phyloP scores from a whole-genome alignment of 495 filamentous ascomycete species.

The Aspergillus diversus region DNA sequence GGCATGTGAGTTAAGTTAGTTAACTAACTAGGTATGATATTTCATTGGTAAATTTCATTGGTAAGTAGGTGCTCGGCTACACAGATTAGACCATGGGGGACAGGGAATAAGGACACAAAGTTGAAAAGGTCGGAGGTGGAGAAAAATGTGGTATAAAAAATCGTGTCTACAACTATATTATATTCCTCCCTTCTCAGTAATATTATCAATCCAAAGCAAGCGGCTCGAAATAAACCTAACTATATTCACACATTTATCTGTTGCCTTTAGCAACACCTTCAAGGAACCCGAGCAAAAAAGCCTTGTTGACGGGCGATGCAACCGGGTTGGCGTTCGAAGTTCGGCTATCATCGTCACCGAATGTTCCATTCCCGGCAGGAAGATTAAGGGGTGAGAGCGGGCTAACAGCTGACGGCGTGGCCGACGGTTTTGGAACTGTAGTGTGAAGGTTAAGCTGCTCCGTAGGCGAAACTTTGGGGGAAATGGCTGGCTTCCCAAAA shows the following conservation, averaged over 20 bases:
- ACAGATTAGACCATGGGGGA: too few relatives aligned
- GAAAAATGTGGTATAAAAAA: too few relatives aligned
- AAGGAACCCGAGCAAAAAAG: slow-evolving; percentile 80
- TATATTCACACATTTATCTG: slow-evolving; percentile 25
- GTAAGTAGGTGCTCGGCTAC: too few relatives aligned
- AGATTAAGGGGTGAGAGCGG: slow-evolving; percentile 50
- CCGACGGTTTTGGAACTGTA: slow-evolving; percentile 24
- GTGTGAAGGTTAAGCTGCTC: slow-evolving; percentile 32
- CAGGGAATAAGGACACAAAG: too few relatives aligned
- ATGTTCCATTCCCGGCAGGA: slow-evolving; percentile 36
- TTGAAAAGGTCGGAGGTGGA: too few relatives aligned
- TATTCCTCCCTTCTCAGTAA: too few relatives aligned
- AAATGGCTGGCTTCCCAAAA: slow-evolving; percentile 61
- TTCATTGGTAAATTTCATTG: too few relatives aligned
- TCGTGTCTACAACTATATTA: too few relatives aligned
- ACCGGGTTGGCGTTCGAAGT: slow-evolving; percentile 47
- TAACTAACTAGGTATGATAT: too few relatives aligned
- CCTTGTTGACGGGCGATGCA: slow-evolving; percentile 71
- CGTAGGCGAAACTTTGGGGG: slow-evolving; percentile 29
- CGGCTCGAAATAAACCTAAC: slow-evolving; percentile 5
- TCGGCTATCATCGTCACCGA: slow-evolving; percentile 49
- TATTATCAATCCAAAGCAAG: not conserved
- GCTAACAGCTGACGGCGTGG: slow-evolving; percentile 42
- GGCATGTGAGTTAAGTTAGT: not conserved
- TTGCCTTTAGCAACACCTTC: slow-evolving; percentile 58